These are phyloP conservation scores for Pichiaceae sp. DNA, from an alignment of 1,139 yeast genomes.

Conservation along the genomic window DNA sequence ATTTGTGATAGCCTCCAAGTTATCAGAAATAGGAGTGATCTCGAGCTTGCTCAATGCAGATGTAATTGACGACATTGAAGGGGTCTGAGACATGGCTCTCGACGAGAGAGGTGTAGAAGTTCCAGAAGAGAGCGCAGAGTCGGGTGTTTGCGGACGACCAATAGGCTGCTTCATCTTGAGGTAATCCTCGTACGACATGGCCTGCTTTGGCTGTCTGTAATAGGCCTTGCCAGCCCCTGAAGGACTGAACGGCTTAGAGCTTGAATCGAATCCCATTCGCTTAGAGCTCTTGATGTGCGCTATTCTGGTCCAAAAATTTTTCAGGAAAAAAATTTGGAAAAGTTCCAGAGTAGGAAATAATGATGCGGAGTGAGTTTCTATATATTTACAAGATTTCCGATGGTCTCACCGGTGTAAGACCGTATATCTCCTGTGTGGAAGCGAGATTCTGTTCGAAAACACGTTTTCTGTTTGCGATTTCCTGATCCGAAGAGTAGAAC, in stretches of 20 bases:
- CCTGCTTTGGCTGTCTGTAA: slow-evolving; percentile 6
- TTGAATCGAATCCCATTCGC: slow-evolving; percentile 14
- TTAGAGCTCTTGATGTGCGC: neutral
- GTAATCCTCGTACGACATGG: slow-evolving; percentile 6
- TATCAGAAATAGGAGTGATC: slow-evolving; percentile 60
- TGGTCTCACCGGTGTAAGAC: slow-evolving; percentile 3
- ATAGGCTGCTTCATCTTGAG: slow-evolving; percentile 2
- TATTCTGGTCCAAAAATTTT: neutral
- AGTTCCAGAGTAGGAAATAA: neutral
- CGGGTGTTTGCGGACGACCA: slow-evolving; percentile 6
- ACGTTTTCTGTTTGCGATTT: slow-evolving; percentile 3
- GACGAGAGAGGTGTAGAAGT: slow-evolving; percentile 18
- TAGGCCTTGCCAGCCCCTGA: slow-evolving; percentile 7
- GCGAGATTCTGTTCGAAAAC: slow-evolving; percentile 7
- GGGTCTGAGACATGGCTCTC: slow-evolving; percentile 21
- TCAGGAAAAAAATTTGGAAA: slow-evolving; percentile 1
- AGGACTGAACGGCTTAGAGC: slow-evolving; percentile 17
- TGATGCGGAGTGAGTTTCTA: neutral
- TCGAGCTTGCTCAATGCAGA: slow-evolving; percentile 62
- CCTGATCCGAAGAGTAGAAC: slow-evolving; percentile 7
- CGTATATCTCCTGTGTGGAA: slow-evolving; percentile 8
- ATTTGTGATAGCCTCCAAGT: slow-evolving; percentile 46
- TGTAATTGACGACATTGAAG: slow-evolving; percentile 63
- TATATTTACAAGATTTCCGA: neutral
- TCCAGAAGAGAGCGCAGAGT: slow-evolving; percentile 21